A percentile compares a stretch with the other conserved stretches of the same genome.
Evolutionary conservation across 2,329 filamentous ascomycete species (phyloP).

Genomic region (Salinomyces thailandicus): DNA sequence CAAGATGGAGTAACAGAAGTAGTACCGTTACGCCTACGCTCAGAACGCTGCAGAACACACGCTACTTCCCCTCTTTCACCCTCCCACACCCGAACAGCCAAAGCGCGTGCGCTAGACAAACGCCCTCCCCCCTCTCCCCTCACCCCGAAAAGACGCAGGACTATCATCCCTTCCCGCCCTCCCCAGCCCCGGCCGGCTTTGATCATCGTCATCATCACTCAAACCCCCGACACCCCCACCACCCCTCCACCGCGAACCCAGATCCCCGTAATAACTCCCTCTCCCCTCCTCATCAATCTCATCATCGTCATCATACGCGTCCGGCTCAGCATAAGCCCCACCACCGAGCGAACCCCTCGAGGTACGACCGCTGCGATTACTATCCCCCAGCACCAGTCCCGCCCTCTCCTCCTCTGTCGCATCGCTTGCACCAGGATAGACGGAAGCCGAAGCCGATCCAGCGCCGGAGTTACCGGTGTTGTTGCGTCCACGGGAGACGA

Average conservation of each 20-base stretch:
- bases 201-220: slow-evolving; percentile 13
- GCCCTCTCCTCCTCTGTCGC: slow-evolving; percentile 29
- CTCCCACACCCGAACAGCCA: no score
- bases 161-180: slow-evolving; percentile 3
- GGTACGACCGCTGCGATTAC: background rate
- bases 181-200: slow-evolving; percentile 14
- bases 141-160: slow-evolving; percentile 2
- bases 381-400: slow-evolving; percentile 28
- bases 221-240: slow-evolving; percentile 11
- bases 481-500: slow-evolving; percentile 18
- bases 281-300: slow-evolving; percentile 20
- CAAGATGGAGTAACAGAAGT: no score
- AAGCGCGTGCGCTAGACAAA: slow-evolving; percentile 10
- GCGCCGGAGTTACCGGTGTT: no score
- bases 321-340: no score
- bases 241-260: slow-evolving; percentile 12
- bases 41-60: background rate
- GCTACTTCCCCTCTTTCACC: background rate
- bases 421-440: slow-evolving; percentile 11
- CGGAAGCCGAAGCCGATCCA: no score
- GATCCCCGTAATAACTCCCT: slow-evolving; percentile 11
- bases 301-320: slow-evolving; percentile 11
- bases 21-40: no score
- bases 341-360: no score
- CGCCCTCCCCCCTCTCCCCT: slow-evolving; percentile 7